Base-by-base conservation (phyloP, 192 early-diverging fungal genomes). In the Backusella tuberculispora region DNA sequence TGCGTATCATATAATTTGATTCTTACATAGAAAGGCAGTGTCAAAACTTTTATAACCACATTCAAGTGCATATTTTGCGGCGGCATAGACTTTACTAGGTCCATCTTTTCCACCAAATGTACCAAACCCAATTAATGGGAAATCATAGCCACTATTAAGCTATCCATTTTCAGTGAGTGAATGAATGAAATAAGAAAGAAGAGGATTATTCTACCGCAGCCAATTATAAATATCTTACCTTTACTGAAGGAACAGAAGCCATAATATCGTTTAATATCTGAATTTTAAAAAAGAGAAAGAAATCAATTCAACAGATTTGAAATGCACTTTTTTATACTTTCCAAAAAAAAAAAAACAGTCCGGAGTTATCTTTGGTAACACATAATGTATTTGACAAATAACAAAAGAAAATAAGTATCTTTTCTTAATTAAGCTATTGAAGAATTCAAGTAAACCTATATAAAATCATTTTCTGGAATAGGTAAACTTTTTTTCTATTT, bases 91-190 rank as follows among this genome's bases (percentile, higher is more conserved):
- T 73, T 73, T 10, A 26, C 73, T n/a, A 34, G 66, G 67, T 37
- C 42, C 66, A 44, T 73, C 45, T 15, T 53, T 40, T 0, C 72
- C 68, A 46, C 75, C 72, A 65, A 47, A 81, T 6, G 75, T 76
- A 17, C 79, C 79, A 71, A 71, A 74, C 15, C 79, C 79, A 66
- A 81, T 71, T 4, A 74, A 13, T 24, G 79, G 79, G 2, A 81
- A 19, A 56, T 68, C 37, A 66, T 81, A 70, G 14, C 79, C 79
- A 63, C 64, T 76, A 68, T 81, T 81, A 14, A 81, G 53, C 75
- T 81, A 34, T 34, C 29, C 29, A 34, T 34, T 34, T 34, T 0
- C 29, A 34, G 0, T 34, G 29, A 34, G 29, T 34, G 29, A 34
- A 34, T 34, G 29, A 34, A 34, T 34, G 0, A 34, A 34, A 34